Conservation (phyloP, 208 protist genomes). For the Crithidia acanthocephali region DNA sequence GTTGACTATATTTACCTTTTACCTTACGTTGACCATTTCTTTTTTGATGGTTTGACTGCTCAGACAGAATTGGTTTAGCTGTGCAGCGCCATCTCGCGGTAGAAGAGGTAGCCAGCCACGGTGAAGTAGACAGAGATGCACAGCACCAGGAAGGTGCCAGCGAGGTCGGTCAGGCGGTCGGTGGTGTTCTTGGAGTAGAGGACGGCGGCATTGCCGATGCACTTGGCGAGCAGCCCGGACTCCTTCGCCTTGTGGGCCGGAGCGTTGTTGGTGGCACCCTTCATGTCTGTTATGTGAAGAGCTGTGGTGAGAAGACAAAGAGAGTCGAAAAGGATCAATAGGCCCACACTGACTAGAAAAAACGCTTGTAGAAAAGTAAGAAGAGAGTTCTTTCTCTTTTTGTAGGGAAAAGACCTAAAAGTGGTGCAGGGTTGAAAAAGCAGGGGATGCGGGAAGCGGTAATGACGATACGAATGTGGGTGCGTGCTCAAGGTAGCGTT, state of each 20-base stretch:
- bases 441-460: neutral
- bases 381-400: too few relatives aligned
- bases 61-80: too few relatives aligned
- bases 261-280: neutral
- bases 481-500: neutral
- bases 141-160: conserved; percentile 67
- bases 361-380: neutral
- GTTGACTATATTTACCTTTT: neutral
- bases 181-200: conserved; percentile 66
- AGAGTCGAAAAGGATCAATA: too few relatives aligned
- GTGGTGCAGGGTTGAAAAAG: neutral
- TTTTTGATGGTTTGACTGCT: too few relatives aligned
- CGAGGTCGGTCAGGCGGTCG: conserved; percentile 66
- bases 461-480: conserved; percentile 12
- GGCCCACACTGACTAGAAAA: neutral
- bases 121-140: conserved; percentile 86
- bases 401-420: neutral
- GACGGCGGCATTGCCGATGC: conserved; percentile 63
- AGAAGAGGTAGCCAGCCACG: conserved; percentile 70
- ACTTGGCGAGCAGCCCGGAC: conserved; percentile 39
- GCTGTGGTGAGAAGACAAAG: neutral
- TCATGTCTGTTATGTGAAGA: neutral
- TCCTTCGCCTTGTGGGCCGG: conserved; percentile 2
- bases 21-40: too few relatives aligned
- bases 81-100: conserved; percentile 48